phyloP scores from a whole-genome alignment of 140 eudicot species.

The Bidens hawaiensis region DNA sequence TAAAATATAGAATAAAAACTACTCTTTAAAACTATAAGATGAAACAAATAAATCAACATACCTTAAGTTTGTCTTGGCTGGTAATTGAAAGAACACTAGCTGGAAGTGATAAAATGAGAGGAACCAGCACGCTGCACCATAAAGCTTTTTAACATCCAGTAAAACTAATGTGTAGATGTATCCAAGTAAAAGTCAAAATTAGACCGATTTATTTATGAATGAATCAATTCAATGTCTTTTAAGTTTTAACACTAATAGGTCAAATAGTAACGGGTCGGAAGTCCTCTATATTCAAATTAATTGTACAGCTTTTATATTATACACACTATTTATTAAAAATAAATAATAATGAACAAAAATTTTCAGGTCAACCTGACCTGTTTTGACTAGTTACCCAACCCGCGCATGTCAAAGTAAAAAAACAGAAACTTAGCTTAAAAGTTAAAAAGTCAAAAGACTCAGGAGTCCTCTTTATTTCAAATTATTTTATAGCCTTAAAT shows the following conservation, averaged over 20 bases:
- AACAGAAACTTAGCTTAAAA: too few species aligned
- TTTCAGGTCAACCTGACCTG: not conserved
- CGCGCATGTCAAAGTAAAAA: too few species aligned
- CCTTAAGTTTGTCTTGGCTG: conserved; percentile 62
- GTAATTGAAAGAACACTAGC: conserved; percentile 43
- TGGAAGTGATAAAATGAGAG: conserved; percentile 73
- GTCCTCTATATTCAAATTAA: not conserved
- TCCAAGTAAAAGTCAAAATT: conserved; percentile 32
- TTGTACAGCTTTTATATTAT: not conserved
- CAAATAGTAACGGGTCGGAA: not conserved
- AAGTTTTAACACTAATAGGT: too few species aligned
- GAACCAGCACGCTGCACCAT: conserved; percentile 52
- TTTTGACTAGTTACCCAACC: not conserved
- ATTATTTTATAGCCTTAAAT: not conserved
- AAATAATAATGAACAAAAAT: not conserved
- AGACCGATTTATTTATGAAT: too few species aligned
- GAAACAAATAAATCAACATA: conserved; percentile 19
- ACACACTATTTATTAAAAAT: not conserved
- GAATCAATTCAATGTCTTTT: too few species aligned
- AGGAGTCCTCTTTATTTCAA: not conserved
- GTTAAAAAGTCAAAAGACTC: not conserved
- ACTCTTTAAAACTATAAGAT: not conserved
- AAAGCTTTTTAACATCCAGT: conserved; percentile 10
- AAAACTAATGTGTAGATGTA: conserved; percentile 1
- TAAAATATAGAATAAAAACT: not conserved